These are phyloP conservation scores for Allomyces arbusculus DNA, from an alignment of 192 early-diverging fungal genomes.

Conservation along the genomic window DNA sequence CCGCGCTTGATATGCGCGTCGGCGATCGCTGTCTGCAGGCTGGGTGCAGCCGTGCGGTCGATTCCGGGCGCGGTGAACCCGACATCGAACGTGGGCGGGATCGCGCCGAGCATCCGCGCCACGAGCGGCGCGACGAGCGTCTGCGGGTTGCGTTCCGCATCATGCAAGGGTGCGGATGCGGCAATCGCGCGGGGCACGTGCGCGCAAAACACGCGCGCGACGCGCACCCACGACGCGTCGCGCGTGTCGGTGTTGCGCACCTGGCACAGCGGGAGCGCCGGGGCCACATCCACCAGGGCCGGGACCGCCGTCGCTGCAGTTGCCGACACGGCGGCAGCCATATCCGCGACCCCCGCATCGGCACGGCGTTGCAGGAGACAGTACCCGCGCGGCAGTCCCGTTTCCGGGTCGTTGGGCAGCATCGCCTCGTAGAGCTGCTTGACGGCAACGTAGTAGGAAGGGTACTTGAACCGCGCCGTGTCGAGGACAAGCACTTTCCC, in stretches of 20 bases:
- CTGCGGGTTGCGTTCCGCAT: no score
- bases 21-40: not conserved
- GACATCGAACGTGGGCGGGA: not conserved
- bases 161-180: no score
- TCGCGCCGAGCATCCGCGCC: not conserved
- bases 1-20: not conserved
- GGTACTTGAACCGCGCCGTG: constrained; percentile 78
- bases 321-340: not conserved
- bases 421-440: constrained; percentile 59
- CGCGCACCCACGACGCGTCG: not conserved
- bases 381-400: constrained; percentile 64
- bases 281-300: not conserved
- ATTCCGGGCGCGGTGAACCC: not conserved
- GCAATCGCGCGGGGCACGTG: not conserved
- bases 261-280: not conserved
- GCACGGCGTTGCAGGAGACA: constrained; percentile 36
- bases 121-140: not conserved
- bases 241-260: not conserved
- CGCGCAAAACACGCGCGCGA: not conserved
- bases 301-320: not conserved
- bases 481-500: constrained; percentile 68
- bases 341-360: not conserved
- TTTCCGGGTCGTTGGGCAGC: constrained; percentile 60
- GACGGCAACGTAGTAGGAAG: constrained; percentile 59
- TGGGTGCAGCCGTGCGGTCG: not conserved